phyloP scores from a whole-genome alignment of 1,284 basidiomycete genomes.

The Erythrobasidium hasegawianum region DNA sequence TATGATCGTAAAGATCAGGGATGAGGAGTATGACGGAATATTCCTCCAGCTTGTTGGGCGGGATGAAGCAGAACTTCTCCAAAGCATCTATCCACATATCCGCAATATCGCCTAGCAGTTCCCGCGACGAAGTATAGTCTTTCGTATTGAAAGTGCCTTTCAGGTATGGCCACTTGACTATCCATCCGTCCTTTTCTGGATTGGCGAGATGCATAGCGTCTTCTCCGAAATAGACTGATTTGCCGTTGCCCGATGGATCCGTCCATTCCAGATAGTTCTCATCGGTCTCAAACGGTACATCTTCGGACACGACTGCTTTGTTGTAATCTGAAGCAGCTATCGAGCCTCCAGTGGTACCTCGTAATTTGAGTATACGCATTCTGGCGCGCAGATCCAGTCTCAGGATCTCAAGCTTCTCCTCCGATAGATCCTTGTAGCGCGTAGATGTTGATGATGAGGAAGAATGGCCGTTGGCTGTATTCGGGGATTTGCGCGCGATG shows the following conservation, averaged over 20 bases:
- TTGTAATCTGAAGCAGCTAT: slow-evolving; percentile 63
- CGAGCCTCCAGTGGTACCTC: slow-evolving; percentile 69
- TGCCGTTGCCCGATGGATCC: slow-evolving; percentile 53
- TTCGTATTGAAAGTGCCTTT: slow-evolving; percentile 71
- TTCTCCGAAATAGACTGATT: slow-evolving; percentile 61
- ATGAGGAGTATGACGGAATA: slow-evolving; percentile 85
- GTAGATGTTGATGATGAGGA: background rate
- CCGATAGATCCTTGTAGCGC: slow-evolving; percentile 57
- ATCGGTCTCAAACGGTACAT: slow-evolving; percentile 75
- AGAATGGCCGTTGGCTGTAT: slow-evolving; percentile 1
- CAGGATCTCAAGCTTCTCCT: slow-evolving; percentile 67
- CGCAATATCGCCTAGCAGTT: slow-evolving; percentile 72
- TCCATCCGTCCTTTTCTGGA: slow-evolving; percentile 63
- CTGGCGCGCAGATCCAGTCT: slow-evolving; percentile 70
- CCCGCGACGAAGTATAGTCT: slow-evolving; percentile 66
- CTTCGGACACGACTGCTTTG: slow-evolving; percentile 59
- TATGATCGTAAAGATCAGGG: slow-evolving; percentile 83
- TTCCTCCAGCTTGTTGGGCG: slow-evolving; percentile 63
- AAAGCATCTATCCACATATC: slow-evolving; percentile 63
- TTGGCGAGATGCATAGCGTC: slow-evolving; percentile 71
- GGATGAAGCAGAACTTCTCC: slow-evolving; percentile 61
- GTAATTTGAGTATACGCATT: slow-evolving; percentile 83
- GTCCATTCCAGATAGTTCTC: slow-evolving; percentile 79
- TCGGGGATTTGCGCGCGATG: slow-evolving; percentile 57
- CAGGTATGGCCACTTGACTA: slow-evolving; percentile 71